phyloP scores from a whole-genome alignment of 768 basidiomycete species.

The Lactarius psammicola region DNA sequence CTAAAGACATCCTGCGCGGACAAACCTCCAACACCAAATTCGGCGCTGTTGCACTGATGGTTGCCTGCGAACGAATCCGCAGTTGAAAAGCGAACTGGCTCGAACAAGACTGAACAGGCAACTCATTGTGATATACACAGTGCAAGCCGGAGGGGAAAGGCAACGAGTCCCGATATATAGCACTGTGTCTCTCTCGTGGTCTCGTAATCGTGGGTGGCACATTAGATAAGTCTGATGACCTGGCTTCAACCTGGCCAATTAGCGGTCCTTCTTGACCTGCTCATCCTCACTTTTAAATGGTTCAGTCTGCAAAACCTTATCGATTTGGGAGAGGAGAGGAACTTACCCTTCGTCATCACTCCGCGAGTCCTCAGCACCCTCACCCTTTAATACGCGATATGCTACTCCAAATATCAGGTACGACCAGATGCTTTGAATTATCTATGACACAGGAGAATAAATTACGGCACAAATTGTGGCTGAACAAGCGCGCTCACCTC shows the following conservation, averaged over 20 bases:
- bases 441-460: slow-evolving; percentile 39
- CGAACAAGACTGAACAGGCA: background rate
- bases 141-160: background rate
- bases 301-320: slow-evolving; percentile 7
- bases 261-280: slow-evolving; percentile 38
- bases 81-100: background rate
- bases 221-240: slow-evolving; percentile 12
- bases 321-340: slow-evolving; percentile 23
- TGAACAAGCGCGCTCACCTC: slow-evolving; percentile 47
- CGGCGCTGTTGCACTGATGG: background rate
- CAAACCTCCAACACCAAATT: background rate
- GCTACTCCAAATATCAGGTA: slow-evolving; percentile 80
- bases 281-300: slow-evolving; percentile 26
- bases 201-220: slow-evolving; percentile 12
- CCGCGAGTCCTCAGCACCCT: slow-evolving; percentile 77
- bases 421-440: slow-evolving; percentile 84
- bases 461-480: background rate
- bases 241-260: slow-evolving; percentile 17
- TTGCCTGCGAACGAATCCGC: background rate
- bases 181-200: slow-evolving; percentile 8
- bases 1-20: background rate
- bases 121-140: slow-evolving; percentile 7
- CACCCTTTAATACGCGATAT: slow-evolving; percentile 72
- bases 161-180: slow-evolving; percentile 12
- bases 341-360: slow-evolving; percentile 82